phyloP scores from a whole-genome alignment of 1,139 yeast genomes.

The Geotrichum siamense region DNA sequence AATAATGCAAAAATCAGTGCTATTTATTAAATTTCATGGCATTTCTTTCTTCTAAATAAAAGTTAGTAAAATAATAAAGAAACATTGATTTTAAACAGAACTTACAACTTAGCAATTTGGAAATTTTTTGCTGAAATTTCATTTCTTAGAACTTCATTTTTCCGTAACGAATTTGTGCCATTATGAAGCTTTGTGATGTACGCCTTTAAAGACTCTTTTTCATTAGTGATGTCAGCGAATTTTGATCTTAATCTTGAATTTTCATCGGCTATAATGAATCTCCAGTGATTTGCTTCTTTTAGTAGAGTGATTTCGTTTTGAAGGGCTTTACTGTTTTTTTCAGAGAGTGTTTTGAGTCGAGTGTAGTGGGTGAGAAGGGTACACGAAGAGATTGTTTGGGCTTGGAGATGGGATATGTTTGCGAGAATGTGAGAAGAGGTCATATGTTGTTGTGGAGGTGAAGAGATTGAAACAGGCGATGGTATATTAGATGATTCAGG shows the following conservation, averaged over 20 bases:
- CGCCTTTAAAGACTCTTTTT: constrained; percentile 15
- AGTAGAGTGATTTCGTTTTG: constrained; percentile 5
- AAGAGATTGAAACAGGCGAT: constrained; percentile 4
- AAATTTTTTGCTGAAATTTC: constrained; percentile 15
- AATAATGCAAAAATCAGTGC: too few species aligned
- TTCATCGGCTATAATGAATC: constrained; percentile 14
- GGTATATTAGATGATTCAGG: constrained; percentile 12
- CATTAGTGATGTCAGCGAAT: constrained; percentile 9
- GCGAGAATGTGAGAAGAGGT: neutral
- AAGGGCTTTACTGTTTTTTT: constrained; percentile 4
- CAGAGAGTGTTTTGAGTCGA: constrained; percentile 9
- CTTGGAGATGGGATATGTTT: neutral
- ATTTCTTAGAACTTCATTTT: constrained; percentile 14
- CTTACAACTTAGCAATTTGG: constrained; percentile 15
- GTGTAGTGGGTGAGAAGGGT: constrained; percentile 15
- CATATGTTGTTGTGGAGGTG: neutral
- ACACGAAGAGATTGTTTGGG: constrained; percentile 3
- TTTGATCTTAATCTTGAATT: constrained; percentile 11
- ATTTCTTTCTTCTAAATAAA: constrained; percentile 1
- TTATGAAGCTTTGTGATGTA: constrained; percentile 16
- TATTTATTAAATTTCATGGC: neutral
- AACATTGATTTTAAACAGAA: neutral
- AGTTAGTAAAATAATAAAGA: neutral
- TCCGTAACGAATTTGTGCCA: constrained; percentile 16
- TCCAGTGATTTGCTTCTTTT: constrained; percentile 12